Evolutionary conservation across 2,329 filamentous ascomycete genomes (phyloP).

Genomic region (Aspergillus pseudoglaucus): DNA sequence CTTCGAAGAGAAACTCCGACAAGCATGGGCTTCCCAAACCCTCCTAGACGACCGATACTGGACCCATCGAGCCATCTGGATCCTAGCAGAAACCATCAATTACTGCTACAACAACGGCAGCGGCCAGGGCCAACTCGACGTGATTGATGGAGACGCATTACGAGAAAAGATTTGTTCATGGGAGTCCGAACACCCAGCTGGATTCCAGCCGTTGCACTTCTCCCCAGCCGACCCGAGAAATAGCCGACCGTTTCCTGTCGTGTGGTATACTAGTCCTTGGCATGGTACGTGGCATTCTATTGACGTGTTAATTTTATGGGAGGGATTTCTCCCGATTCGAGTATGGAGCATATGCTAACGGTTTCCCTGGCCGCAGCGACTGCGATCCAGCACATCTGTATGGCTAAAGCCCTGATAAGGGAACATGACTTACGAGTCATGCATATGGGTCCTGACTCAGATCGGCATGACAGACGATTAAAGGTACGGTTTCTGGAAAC

Average conservation of each 20-base stretch:
- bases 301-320: neutral
- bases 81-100: conserved; percentile 28
- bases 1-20: conserved; percentile 24
- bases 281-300: conserved; percentile 19
- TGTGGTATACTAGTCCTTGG: conserved; percentile 27
- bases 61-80: conserved; percentile 28
- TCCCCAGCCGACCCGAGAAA: conserved; percentile 18
- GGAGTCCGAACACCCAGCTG: conserved; percentile 21
- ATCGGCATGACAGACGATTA: conserved; percentile 11
- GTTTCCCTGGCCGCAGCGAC: conserved; percentile 15
- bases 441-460: conserved; percentile 4
- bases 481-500: conserved; percentile 15
- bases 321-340: neutral
- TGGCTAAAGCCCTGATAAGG: conserved; percentile 25
- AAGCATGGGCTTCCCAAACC: conserved; percentile 19
- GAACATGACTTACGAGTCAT: conserved; percentile 17
- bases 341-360: neutral
- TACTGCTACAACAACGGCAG: conserved; percentile 23
- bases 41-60: conserved; percentile 25
- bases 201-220: conserved; percentile 25
- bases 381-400: conserved; percentile 28
- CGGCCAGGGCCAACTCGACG: conserved; percentile 11
- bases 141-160: conserved; percentile 13
- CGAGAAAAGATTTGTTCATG: conserved; percentile 21
- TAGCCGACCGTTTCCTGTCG: conserved; percentile 27